Evolutionary conservation across 108 stramenopile species (phyloP), one percentile per base, ranked within the genome.

Genomic region (Nitzschia sp.): DNA sequence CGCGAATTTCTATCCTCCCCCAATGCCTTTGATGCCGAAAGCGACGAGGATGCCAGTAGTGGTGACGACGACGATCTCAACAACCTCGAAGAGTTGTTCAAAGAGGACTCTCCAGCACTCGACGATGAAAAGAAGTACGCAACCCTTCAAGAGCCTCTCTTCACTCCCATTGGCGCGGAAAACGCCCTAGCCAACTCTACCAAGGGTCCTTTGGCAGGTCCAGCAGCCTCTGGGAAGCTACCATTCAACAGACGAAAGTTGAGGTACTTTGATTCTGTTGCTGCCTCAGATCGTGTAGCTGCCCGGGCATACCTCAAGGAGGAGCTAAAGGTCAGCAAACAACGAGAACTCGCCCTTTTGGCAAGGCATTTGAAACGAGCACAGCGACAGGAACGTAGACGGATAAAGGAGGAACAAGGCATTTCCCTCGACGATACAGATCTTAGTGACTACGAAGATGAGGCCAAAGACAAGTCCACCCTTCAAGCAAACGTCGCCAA

Each of bases 201-300:
- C 5, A 72, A 59, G 0, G 60, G 54, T 14, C 52, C 55, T n/a
- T 68, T 53, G 70, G 17, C 54, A 12, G 69, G 55, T 21, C 43
- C 51, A n/a, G 25, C 20, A 41, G 67, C 65, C 12, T 25, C 52
- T 22, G 64, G 80, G 10, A 90, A 85, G 63, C 73, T 94, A 29
- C 85, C 92, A 0, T 94, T 94, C 73, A 86, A 88, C 74, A 79
- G 85, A 20, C 64, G 88, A 21, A 94, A 94, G 65, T 19, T 91
- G 0, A 60, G 72, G 37, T 94, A 80, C 52, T 91, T 94, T 78
- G 92, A 94, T 67, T 53, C 66, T 14, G 70, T 89, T 10, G 71
- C 85, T 9, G 88, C 92, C 7, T 25, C 64, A 0, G 89, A 94
- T 77, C 71, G 76, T 9, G 68, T 57, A 5, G 61, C 46, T 17